Evolutionary conservation across 495 filamentous ascomycete genomes (phyloP), one percentile per base, ranked within the genome.

Genomic region (Penicillium egyptiacum): DNA sequence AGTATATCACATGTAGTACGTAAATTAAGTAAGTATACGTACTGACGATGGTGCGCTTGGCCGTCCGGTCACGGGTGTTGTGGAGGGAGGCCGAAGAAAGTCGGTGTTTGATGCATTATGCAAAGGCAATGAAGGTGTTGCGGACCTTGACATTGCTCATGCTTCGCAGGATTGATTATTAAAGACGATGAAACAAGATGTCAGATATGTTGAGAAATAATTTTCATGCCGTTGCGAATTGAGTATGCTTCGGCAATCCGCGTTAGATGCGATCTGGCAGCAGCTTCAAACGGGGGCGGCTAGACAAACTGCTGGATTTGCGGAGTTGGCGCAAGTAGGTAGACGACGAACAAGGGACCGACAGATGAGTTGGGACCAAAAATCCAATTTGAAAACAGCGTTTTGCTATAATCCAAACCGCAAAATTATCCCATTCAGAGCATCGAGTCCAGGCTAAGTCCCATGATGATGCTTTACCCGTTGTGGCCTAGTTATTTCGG

Each of bases 101-200:
- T 67, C 65, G 58, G 70, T 54, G 49, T 61, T 63, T 58, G 75
- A 71, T 64, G 70, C 75, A 76, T 82, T 78, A 72, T 83, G 73
- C 69, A 82, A 71, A 63, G 81, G 79, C 41, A 85, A 73, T 59
- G 80, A 71, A 64, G 82, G 81, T 61, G 82, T 81, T 56, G 75
- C 68, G 58, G 83, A 81, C 73, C 77, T 82, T 76, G 81, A 85
- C 82, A 85, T 85, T 64, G 82, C 72, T 79, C 81, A 83, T 77
- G 68, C 73, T 70, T 67, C 70, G 56, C 47, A 63, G 65, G 40
- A 58, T 56, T 25, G 17, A 60, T 26, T 26, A 61, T 25, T 30
- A 59, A 51, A 41, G 55, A 1, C 59, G 55, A 57, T 35, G 19
- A 41, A 43, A 52, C 31, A 25, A 53, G 53, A 46, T 51, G 58